phyloP scores from a whole-genome alignment of 1,284 basidiomycete genomes.

The Mycena citricolor region DNA sequence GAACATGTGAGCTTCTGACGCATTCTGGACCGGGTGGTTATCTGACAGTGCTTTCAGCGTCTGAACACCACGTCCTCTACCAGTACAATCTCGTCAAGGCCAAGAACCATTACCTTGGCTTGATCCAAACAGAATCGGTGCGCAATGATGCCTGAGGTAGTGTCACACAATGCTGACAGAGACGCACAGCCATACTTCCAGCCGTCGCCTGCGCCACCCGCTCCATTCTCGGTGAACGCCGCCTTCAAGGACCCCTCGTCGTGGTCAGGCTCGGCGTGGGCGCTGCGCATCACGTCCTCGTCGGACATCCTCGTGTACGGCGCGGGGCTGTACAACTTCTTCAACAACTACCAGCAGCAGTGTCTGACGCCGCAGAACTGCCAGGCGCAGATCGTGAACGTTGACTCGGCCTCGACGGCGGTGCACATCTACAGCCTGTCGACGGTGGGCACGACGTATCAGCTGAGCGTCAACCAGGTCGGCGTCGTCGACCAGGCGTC shows the following conservation, averaged over 20 bases:
- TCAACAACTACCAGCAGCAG: conserved; percentile 41
- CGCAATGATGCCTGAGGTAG: conserved; percentile 22
- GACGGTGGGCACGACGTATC: conserved; percentile 58
- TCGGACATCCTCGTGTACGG: conserved; percentile 65
- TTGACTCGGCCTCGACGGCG: conserved; percentile 48
- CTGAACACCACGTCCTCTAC: conserved; percentile 67
- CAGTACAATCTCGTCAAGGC: conserved; percentile 67
- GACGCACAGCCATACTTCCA: conserved; percentile 57
- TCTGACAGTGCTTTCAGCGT: too few relatives aligned
- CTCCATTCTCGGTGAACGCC: conserved; percentile 51
- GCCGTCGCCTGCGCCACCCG: conserved; percentile 55
- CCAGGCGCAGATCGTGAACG: conserved; percentile 58
- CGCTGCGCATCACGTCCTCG: conserved; percentile 51
- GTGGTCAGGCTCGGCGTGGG: conserved; percentile 51
- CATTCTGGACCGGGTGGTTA: too few relatives aligned
- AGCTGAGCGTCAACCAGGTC: conserved; percentile 52
- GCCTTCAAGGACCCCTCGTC: conserved; percentile 57
- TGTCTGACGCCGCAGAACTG: conserved; percentile 56
- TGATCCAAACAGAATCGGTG: conserved; percentile 73
- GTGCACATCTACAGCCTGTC: conserved; percentile 60
- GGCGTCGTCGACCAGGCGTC: conserved; percentile 49
- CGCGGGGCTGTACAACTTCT: conserved; percentile 70
- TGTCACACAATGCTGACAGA: background rate
- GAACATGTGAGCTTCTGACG: conserved; percentile 63
- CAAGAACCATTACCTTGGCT: conserved; percentile 66